Evolutionary conservation across 768 basidiomycete genomes (phyloP).

Genomic region (Cantharellus anzutake): DNA sequence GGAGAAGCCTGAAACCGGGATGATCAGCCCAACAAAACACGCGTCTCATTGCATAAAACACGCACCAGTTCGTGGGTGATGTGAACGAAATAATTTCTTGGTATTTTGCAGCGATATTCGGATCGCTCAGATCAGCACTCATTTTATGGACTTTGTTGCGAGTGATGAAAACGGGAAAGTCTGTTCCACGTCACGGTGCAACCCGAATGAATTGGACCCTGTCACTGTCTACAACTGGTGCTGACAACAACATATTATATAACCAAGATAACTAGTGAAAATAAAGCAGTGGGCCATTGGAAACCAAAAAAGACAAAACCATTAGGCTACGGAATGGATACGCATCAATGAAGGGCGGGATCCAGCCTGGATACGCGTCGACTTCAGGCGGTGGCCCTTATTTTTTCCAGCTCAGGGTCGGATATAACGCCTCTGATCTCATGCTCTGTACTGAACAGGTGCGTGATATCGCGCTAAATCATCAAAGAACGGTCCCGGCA

Average conservation of each 20-base stretch:
- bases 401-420: not conserved
- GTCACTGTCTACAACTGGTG: not conserved
- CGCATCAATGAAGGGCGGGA: not conserved
- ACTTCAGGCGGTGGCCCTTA: too few species aligned
- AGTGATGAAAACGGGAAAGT: too few species aligned
- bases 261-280: not conserved
- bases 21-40: not conserved
- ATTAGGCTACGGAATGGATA: too few species aligned
- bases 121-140: not conserved
- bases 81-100: not conserved
- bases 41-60: not conserved
- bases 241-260: too few species aligned
- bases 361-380: not conserved
- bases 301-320: not conserved
- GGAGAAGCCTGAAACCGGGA: not conserved
- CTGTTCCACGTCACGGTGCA: too few species aligned
- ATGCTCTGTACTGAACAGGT: not conserved
- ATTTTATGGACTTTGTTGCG: not conserved
- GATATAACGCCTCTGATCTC: not conserved
- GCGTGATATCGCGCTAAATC: not conserved
- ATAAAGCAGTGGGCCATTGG: not conserved
- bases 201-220: not conserved
- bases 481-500: not conserved
- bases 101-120: conserved; percentile 1
- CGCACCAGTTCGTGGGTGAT: conserved; percentile 1